These are phyloP conservation scores for Echium plantagineum DNA, from an alignment of 257 asterid genomes.

Conservation along the genomic window DNA sequence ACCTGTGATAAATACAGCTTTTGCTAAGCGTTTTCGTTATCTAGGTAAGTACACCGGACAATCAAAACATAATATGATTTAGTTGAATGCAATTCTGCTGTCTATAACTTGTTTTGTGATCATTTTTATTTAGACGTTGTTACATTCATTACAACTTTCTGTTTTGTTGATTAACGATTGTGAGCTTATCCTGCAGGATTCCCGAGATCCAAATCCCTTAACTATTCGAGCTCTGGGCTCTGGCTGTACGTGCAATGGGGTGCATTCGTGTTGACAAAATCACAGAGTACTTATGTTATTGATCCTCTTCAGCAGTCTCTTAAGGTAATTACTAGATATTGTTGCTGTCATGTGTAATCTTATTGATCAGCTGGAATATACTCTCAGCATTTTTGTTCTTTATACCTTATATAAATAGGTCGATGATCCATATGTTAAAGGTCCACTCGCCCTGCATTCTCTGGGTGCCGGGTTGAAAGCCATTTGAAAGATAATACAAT, in stretches of 20 bases:
- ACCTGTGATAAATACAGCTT: too few species aligned
- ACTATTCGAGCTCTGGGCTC: constrained; percentile 97
- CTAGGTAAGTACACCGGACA: too few species aligned
- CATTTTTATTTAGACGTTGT: too few species aligned
- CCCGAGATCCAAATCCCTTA: constrained; percentile 98
- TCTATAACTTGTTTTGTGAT: too few species aligned
- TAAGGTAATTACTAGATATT: constrained; percentile 41
- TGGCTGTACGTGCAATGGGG: constrained; percentile 99
- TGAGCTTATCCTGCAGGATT: constrained; percentile 50
- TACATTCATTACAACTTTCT: neutral
- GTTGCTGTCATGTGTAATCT: constrained; percentile 11
- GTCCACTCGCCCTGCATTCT: too few species aligned
- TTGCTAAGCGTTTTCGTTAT: too few species aligned
- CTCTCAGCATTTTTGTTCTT: constrained; percentile 14
- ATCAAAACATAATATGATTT: too few species aligned
- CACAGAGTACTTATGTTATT: constrained; percentile 89
- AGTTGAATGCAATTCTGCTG: too few species aligned
- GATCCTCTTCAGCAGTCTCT: constrained; percentile 98
- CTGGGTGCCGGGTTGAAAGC: too few species aligned
- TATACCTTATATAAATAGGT: constrained; percentile 41
- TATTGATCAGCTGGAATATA: constrained; percentile 8
- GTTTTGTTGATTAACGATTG: neutral
- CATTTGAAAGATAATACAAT: too few species aligned
- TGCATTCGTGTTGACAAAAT: constrained; percentile 99
- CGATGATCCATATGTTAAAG: constrained; percentile 98